These are phyloP conservation scores for Pseudodiploospora longispora DNA, from an alignment of 2,329 filamentous ascomycete genomes.

Conservation along the genomic window DNA sequence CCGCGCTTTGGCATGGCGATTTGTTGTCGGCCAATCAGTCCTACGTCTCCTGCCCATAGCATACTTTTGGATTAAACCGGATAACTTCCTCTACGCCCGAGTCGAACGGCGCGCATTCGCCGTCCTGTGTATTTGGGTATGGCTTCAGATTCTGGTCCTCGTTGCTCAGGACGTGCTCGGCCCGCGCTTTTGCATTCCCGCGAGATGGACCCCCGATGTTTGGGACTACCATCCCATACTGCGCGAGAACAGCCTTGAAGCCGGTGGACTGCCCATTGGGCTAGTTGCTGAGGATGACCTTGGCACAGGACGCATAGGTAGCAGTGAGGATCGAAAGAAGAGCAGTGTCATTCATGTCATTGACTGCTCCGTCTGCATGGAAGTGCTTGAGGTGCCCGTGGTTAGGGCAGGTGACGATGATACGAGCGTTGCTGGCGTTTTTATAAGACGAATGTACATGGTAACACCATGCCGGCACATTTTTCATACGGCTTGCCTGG, in stretches of 20 bases:
- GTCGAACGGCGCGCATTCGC: slow-evolving; percentile 59
- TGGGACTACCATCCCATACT: slow-evolving; percentile 96
- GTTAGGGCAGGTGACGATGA: slow-evolving; percentile 52
- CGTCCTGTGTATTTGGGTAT: slow-evolving; percentile 64
- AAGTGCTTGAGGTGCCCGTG: slow-evolving; percentile 82
- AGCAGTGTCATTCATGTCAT: slow-evolving; percentile 44
- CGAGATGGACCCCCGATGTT: slow-evolving; percentile 59
- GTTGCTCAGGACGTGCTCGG: slow-evolving; percentile 77
- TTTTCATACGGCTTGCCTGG: slow-evolving; percentile 84
- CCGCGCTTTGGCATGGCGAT: slow-evolving; percentile 84
- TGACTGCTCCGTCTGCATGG: slow-evolving; percentile 93
- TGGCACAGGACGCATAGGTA: slow-evolving; percentile 18
- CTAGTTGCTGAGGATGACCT: slow-evolving; percentile 33
- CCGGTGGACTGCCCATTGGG: slow-evolving; percentile 73
- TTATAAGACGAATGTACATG: slow-evolving; percentile 85
- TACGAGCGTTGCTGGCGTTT: slow-evolving; percentile 54
- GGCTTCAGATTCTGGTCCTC: slow-evolving; percentile 76
- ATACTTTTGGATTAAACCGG: slow-evolving; percentile 72
- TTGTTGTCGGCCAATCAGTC: slow-evolving; percentile 74
- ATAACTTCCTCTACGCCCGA: slow-evolving; percentile 74
- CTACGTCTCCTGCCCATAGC: slow-evolving; percentile 71
- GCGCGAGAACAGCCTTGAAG: slow-evolving; percentile 72
- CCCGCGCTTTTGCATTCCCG: slow-evolving; percentile 75
- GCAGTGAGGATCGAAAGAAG: slow-evolving; percentile 27
- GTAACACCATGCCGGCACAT: slow-evolving; percentile 95